Percentiles rank a stretch among this genome's conserved stretches.
Conservation (phyloP, 805 yeast genomes). For the Suhomyces xylopsoci region DNA sequence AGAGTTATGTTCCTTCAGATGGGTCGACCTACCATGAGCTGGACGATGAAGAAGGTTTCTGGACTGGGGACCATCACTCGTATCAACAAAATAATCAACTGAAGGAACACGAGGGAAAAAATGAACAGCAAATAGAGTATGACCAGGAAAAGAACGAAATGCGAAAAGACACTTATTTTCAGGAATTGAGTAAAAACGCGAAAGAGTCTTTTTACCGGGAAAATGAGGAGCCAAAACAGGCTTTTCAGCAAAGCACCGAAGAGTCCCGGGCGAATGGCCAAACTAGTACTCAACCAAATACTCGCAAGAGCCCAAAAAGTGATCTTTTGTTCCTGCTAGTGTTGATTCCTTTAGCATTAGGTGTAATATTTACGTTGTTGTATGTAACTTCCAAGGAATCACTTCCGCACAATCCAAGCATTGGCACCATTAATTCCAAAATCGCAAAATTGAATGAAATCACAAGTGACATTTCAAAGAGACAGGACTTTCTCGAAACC, state of each 20-base stretch:
- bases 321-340: background rate
- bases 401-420: background rate
- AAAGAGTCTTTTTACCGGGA: background rate
- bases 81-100: background rate
- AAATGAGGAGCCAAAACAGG: background rate
- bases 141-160: background rate
- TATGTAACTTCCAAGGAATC: background rate
- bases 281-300: background rate
- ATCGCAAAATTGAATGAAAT: conserved; percentile 11
- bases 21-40: conserved; percentile 10
- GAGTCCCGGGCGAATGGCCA: background rate
- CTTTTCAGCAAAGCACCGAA: too few species aligned
- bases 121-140: background rate
- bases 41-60: conserved; percentile 8
- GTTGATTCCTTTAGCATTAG: background rate
- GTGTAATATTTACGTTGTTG: background rate
- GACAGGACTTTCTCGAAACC: conserved; percentile 17
- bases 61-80: background rate
- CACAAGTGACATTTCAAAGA: conserved; percentile 14
- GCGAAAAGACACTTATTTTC: background rate
- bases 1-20: background rate
- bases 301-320: background rate
- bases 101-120: background rate
- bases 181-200: background rate
- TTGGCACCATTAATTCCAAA: background rate